These are phyloP conservation scores for Paramecium caudatum DNA, from an alignment of 73 alveolate genomes.

Conservation along the genomic window DNA sequence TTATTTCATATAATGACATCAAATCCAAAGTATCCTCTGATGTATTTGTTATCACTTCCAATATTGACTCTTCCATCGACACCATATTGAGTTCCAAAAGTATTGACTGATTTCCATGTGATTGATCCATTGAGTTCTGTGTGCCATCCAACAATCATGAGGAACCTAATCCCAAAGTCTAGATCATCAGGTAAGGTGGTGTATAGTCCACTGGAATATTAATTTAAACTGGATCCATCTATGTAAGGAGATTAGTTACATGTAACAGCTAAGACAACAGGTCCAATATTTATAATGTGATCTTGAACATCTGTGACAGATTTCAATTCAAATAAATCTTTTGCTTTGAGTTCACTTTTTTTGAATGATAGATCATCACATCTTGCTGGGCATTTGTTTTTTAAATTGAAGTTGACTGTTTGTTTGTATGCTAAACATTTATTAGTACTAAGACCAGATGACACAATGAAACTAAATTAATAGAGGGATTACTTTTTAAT, in stretches of 20 bases:
- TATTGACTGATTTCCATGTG: constrained; percentile 15
- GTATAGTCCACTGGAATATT: constrained; percentile 49
- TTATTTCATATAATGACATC: constrained; percentile 40
- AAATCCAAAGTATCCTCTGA: constrained; percentile 48
- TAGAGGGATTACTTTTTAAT: neutral
- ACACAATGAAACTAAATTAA: neutral
- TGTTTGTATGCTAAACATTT: constrained; percentile 43
- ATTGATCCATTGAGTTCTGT: neutral
- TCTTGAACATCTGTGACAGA: constrained; percentile 10
- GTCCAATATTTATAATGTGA: neutral
- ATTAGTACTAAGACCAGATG: neutral
- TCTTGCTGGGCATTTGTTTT: constrained; percentile 37
- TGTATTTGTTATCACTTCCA: neutral
- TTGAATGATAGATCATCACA: constrained; percentile 30
- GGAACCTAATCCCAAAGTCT: constrained; percentile 48
- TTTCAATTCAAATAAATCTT: constrained; percentile 8
- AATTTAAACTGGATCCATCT: constrained; percentile 45
- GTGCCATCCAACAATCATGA: constrained; percentile 43
- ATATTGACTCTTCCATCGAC: constrained; percentile 55
- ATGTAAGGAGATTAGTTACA: neutral
- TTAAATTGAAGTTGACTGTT: constrained; percentile 20
- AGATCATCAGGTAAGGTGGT: neutral
- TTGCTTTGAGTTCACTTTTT: neutral
- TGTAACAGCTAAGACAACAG: constrained; percentile 23
- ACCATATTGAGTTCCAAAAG: constrained; percentile 54